Base-by-base conservation (phyloP, 768 basidiomycete species). In the Hysterangium stoloniferum region DNA sequence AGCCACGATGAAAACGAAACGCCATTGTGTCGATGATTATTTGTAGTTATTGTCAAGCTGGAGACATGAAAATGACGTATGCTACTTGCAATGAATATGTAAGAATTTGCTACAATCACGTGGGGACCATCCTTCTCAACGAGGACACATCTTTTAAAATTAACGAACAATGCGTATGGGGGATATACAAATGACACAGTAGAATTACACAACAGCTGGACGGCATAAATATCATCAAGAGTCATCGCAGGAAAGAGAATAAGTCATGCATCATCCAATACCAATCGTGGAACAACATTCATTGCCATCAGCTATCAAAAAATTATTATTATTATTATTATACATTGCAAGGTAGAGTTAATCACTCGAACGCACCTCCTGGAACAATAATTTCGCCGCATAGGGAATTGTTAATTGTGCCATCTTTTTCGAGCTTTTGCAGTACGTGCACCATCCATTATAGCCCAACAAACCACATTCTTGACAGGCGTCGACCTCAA, bases 401-500 rank as follows among this genome's bases (percentile, higher is more conserved):
- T 96, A 98, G 1, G 95, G 95, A 48, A 99, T 92, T 15, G 89
- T 94, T 56, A 99, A 72, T 61, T 91, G 88, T 38, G 92, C 89
- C 79, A 99, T 88, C 63, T 86, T 84, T 70, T 97, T 96, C 40
- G 91, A 93, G 59, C 86, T 92, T 72, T 96, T 95, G 80, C 95
- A 98, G 60, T 90, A 91, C n/a, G 89, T 79, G 66, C 94, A 97
- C 92, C 93, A 97, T 52, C 90, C 89, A 61, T 86, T 82, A 64
- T 90, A 89, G 3, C 94, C 96, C 78, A 98, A 84, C 57, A 97
- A 69, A 6, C 96, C 96, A 64, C 96, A 99, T 52, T 84, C 79
- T 59, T 92, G 78, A 63, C 96, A 99, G 11, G 94, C 94, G 59
- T 95, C 89, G 46, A 96, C 90, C 65, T 96, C 90, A 62, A 98